Conservation (phyloP, 2,329 filamentous ascomycete species). For the Helotiales sp. region DNA sequence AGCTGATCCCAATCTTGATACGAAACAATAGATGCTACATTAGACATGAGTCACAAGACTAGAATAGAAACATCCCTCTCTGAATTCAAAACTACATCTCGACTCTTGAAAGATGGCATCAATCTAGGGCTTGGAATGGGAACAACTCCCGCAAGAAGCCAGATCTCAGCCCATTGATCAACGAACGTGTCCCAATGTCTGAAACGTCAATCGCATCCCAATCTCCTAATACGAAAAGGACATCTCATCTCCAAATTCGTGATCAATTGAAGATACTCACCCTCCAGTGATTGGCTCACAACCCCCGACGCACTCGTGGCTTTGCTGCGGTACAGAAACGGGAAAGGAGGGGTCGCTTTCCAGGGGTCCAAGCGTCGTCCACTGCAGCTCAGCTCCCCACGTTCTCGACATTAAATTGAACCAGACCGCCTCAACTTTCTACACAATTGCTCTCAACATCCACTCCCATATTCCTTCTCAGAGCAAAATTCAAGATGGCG, state of each 20-base stretch:
- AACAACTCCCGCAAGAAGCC: background rate
- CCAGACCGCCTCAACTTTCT: background rate
- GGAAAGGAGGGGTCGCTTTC: background rate
- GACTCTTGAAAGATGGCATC: background rate
- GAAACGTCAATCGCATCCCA: background rate
- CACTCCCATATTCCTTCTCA: background rate
- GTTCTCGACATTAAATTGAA: background rate
- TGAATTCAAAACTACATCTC: background rate
- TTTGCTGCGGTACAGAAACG: background rate
- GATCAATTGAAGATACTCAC: background rate
- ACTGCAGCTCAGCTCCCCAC: background rate
- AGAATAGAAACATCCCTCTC: background rate
- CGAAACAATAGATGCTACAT: no score
- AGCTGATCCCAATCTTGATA: constrained; percentile 1
- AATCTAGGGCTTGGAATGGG: background rate
- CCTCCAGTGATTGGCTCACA: background rate
- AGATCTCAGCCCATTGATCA: background rate
- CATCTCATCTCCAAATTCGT: background rate
- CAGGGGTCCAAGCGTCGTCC: constrained; percentile 1
- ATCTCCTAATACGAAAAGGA: background rate
- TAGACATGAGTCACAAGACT: no score
- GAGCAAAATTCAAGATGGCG: constrained; percentile 7
- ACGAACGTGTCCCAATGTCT: background rate
- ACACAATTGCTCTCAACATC: background rate
- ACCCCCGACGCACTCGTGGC: background rate